Conservation (phyloP, 768 basidiomycete genomes). For the Boletellus ananiceps region DNA sequence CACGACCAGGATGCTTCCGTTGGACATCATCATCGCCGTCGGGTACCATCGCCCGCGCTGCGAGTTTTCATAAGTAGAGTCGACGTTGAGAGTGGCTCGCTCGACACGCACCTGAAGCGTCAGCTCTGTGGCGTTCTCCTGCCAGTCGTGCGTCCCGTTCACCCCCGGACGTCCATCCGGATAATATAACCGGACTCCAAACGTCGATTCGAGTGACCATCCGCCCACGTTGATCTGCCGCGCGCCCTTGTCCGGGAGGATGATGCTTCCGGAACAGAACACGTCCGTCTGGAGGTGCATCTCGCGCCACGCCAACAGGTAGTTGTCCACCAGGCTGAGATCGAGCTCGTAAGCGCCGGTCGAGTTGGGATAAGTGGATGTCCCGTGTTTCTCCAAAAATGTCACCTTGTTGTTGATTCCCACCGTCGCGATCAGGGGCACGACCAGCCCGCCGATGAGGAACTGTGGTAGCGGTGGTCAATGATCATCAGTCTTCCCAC, state of each 20-base stretch:
- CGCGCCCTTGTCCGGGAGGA: slow-evolving; percentile 70
- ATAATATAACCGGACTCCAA: slow-evolving; percentile 66
- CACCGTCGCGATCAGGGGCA: slow-evolving; percentile 70
- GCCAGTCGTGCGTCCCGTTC: slow-evolving; percentile 76
- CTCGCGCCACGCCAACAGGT: slow-evolving; percentile 55
- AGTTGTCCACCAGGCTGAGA: slow-evolving; percentile 46
- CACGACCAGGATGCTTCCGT: slow-evolving; percentile 69
- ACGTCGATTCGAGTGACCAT: slow-evolving; percentile 69
- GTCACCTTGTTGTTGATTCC: slow-evolving; percentile 80
- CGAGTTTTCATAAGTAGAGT: neutral
- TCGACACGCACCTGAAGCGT: slow-evolving; percentile 50
- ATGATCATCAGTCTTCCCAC: neutral
- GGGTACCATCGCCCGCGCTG: slow-evolving; percentile 72
- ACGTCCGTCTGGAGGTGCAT: slow-evolving; percentile 78
- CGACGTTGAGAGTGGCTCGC: too few species aligned
- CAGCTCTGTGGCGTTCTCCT: slow-evolving; percentile 59
- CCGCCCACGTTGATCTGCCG: slow-evolving; percentile 30
- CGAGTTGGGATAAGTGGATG: slow-evolving; percentile 55
- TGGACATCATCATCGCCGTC: slow-evolving; percentile 60
- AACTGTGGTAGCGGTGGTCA: slow-evolving; percentile 25
- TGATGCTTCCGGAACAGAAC: slow-evolving; percentile 71
- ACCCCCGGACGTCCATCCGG: slow-evolving; percentile 65
- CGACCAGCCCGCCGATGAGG: slow-evolving; percentile 55
- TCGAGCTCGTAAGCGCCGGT: slow-evolving; percentile 82
- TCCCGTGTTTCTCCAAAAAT: slow-evolving; percentile 73